Percentiles rank a stretch among this genome's conserved stretches.
Conservation (phyloP, 768 basidiomycete species). For the Boletus subparvulus region DNA sequence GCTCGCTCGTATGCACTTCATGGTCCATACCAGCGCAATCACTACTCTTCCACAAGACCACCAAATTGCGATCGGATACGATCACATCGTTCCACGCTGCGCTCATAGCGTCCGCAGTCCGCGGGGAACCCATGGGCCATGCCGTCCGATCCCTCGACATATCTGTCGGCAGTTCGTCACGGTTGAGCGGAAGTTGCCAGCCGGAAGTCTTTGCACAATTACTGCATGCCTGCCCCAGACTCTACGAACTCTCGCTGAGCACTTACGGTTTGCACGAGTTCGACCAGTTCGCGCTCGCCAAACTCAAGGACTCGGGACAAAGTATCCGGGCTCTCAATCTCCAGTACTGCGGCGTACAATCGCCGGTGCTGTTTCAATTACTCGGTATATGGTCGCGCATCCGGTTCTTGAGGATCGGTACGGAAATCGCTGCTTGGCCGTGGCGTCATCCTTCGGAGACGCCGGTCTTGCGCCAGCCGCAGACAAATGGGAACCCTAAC, state of each 20-base stretch:
- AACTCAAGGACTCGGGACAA: conserved; percentile 23
- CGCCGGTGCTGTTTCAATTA: conserved; percentile 44
- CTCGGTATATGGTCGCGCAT: conserved; percentile 39
- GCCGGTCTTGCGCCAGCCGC: conserved; percentile 6
- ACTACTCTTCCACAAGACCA: conserved; percentile 28
- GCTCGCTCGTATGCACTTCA: conserved; percentile 26
- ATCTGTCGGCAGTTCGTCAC: conserved; percentile 9
- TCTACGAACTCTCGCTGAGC: conserved; percentile 37
- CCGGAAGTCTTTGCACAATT: conserved; percentile 14
- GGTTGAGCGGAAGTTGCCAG: neutral
- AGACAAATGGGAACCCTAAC: neutral
- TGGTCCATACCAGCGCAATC: conserved; percentile 32
- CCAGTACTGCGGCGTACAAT: conserved; percentile 38
- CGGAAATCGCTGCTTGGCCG: conserved; percentile 38
- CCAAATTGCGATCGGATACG: conserved; percentile 1
- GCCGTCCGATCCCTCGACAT: conserved; percentile 25
- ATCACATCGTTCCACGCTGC: conserved; percentile 17
- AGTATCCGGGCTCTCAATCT: conserved; percentile 36
- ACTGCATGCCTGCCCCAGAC: conserved; percentile 28
- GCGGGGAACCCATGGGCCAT: conserved; percentile 14
- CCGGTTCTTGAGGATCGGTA: conserved; percentile 38
- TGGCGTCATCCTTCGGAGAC: conserved; percentile 23
- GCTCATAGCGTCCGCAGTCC: conserved; percentile 14
- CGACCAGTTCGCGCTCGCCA: conserved; percentile 23
- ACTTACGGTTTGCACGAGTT: conserved; percentile 30